Base-by-base conservation (phyloP, 495 filamentous ascomycete genomes). In the Alectoria sarmentosa region DNA sequence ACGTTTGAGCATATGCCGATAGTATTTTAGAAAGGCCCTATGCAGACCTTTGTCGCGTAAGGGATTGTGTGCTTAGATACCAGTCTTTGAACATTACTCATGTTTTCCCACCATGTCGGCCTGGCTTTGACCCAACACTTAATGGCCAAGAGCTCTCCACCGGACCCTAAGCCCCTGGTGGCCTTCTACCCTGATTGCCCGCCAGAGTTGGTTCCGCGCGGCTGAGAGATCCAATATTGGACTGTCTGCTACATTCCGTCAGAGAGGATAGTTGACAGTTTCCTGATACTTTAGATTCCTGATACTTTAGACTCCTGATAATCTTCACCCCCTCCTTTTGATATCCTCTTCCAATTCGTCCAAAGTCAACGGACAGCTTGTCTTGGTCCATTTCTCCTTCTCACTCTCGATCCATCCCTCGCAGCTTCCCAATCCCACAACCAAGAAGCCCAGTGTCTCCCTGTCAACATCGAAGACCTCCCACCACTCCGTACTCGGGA, bases 391-490 rank as follows among this genome's bases (percentile, higher is more conserved):
- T 57, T 69, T 75, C 58, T 73, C 74, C 64, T 70, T 77, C 69
- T 88, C 85, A 11, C 72, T 76, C 59, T 70, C 72, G 52, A 84
- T 86, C 75, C 89, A 92, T 1, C 84, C 86, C 67, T 89, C 87
- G 55, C 93, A 79, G 63, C 93, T 96, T 58, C 83, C 76, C 84
- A 98, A 85, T 0, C 79, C 92, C 34, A 96, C 90, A 17, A 96
- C 93, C 67, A 98, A 70, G 69, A 98, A 98, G 5, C 94, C 94
- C 57, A 98, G 78, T 73, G 96, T 92, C 80, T 98, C 94, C 28
- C 95, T 80, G 58, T 97, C 93, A n/a, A 92, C 90, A 77, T 98
- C 94, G 74, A 98, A 98, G 1, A 97, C 89, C 76, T 95, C 92
- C 94, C 94, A 98, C 94, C 94, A 98, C 59, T 90, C 87, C 32